Evolutionary conservation across 2,329 filamentous ascomycete genomes (phyloP).

Genomic region (Sporothrix dimorphospora): DNA sequence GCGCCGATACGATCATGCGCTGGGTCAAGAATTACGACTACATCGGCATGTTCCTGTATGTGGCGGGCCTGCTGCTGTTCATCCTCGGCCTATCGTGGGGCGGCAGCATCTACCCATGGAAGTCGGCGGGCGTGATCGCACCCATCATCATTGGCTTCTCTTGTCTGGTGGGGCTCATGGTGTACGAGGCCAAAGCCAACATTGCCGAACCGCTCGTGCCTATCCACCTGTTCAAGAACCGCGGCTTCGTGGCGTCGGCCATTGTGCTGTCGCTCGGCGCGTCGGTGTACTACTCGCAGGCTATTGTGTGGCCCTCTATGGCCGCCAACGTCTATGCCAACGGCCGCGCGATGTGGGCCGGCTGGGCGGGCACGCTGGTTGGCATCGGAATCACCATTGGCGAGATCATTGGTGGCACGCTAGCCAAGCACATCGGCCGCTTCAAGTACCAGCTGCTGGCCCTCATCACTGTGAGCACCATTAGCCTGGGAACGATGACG

Average conservation of each 20-base stretch:
- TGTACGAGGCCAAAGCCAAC: conserved; percentile 42
- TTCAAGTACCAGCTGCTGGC: conserved; percentile 37
- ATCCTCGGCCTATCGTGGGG: conserved; percentile 56
- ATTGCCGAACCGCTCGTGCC: conserved; percentile 42
- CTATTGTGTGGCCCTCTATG: conserved; percentile 40
- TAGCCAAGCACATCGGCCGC: conserved; percentile 35
- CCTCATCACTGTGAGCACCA: conserved; percentile 36
- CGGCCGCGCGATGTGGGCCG: conserved; percentile 34
- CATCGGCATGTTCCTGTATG: conserved; percentile 52
- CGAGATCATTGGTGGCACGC: conserved; percentile 37
- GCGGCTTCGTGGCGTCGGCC: conserved; percentile 37
- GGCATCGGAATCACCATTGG: conserved; percentile 37
- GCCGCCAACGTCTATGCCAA: conserved; percentile 36
- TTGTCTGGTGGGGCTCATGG: conserved; percentile 32
- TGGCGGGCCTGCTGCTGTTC: conserved; percentile 52
- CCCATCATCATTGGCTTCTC: conserved; percentile 32
- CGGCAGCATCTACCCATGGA: conserved; percentile 40
- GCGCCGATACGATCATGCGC: conserved; percentile 25
- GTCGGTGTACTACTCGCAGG: conserved; percentile 42
- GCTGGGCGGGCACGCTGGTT: conserved; percentile 35
- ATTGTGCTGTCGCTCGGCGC: conserved; percentile 41
- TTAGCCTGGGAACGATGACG: conserved; percentile 34
- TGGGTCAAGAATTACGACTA: conserved; percentile 47
- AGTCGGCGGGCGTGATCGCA: conserved; percentile 42
- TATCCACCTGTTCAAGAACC: conserved; percentile 42